Evolutionary conservation across 2,329 filamentous ascomycete genomes (phyloP).

Genomic region (Alternaria novae-zelandiae): DNA sequence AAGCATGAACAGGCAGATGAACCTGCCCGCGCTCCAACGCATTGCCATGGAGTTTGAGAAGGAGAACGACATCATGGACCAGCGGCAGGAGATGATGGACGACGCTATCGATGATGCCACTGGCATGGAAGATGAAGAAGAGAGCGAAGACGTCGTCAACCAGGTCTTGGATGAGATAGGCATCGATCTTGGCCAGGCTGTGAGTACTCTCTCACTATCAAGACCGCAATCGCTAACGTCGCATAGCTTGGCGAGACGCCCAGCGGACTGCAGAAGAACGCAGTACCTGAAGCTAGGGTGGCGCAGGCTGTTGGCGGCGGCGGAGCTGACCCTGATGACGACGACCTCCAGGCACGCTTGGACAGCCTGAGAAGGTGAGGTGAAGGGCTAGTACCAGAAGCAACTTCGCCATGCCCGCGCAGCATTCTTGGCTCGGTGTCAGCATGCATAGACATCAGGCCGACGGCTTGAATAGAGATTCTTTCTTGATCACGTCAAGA

Average conservation of each 20-base stretch:
- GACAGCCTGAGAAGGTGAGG: conserved; percentile 75
- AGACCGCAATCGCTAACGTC: conserved; percentile 16
- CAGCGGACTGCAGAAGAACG: conserved; percentile 75
- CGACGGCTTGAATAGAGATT: neutral
- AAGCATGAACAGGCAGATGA: conserved; percentile 98
- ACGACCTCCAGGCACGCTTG: conserved; percentile 91
- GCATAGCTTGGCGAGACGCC: conserved; percentile 88
- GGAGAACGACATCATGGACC: conserved; percentile 99
- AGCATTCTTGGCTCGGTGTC: neutral
- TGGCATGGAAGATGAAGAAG: conserved; percentile 87
- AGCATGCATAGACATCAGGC: neutral
- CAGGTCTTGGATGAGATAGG: conserved; percentile 97
- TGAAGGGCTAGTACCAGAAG: neutral
- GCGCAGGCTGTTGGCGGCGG: conserved; percentile 81
- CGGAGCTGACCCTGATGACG: conserved; percentile 78
- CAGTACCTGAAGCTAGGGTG: conserved; percentile 76
- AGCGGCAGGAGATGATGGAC: conserved; percentile 99
- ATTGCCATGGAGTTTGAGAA: conserved; percentile 99
- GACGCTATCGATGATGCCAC: conserved; percentile 98
- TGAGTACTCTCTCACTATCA: conserved; percentile 56
- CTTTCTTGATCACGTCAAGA: neutral
- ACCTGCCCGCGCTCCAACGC: conserved; percentile 89
- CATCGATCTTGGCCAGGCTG: conserved; percentile 86
- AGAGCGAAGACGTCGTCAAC: conserved; percentile 95
- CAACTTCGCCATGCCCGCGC: neutral